Percentiles rank a stretch among this genome's conserved stretches.
These are phyloP conservation scores for Emmonsia crescens DNA, from an alignment of 2,329 filamentous ascomycete genomes.

Conservation along the genomic window DNA sequence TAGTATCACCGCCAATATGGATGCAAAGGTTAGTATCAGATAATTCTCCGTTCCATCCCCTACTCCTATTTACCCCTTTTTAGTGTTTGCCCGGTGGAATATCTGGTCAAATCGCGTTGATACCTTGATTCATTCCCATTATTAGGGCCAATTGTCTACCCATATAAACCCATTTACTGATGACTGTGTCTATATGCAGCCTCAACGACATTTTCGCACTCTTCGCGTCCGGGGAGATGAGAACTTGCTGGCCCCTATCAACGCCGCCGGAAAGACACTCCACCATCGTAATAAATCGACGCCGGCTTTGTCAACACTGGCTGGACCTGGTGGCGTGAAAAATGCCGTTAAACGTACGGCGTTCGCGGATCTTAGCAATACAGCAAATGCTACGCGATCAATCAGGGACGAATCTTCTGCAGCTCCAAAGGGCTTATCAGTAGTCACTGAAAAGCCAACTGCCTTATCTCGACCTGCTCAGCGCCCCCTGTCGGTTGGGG, in stretches of 20 bases:
- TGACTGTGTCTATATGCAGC: slow-evolving; percentile 38
- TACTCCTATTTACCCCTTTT: not conserved
- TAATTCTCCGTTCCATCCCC: not conserved
- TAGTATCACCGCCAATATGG: slow-evolving; percentile 25
- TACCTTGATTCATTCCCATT: not conserved
- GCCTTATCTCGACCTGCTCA: slow-evolving; percentile 51
- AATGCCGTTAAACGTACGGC: slow-evolving; percentile 62
- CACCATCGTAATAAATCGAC: slow-evolving; percentile 78
- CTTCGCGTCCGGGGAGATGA: slow-evolving; percentile 57
- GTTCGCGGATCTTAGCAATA: slow-evolving; percentile 76
- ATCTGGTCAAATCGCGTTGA: not conserved
- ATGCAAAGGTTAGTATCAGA: slow-evolving; percentile 34
- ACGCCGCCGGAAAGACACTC: slow-evolving; percentile 45
- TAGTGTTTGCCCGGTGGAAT: slow-evolving; percentile 1
- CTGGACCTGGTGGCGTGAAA: slow-evolving; percentile 48
- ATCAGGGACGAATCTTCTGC: slow-evolving; percentile 49
- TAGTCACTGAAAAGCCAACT: slow-evolving; percentile 27
- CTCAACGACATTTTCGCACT: slow-evolving; percentile 53
- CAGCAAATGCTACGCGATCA: slow-evolving; percentile 28
- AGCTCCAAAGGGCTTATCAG: slow-evolving; percentile 35
- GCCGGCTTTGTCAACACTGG: slow-evolving; percentile 47
- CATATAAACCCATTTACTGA: slow-evolving; percentile 16
- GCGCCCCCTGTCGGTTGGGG: slow-evolving; percentile 39
- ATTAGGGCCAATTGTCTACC: slow-evolving; percentile 14
- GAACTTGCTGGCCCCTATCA: slow-evolving; percentile 46